Percentiles rank a stretch among this genome's conserved stretches.
Evolutionary conservation across 2,329 filamentous ascomycete genomes (phyloP).

Genomic region (Pseudogymnoascus sp.): DNA sequence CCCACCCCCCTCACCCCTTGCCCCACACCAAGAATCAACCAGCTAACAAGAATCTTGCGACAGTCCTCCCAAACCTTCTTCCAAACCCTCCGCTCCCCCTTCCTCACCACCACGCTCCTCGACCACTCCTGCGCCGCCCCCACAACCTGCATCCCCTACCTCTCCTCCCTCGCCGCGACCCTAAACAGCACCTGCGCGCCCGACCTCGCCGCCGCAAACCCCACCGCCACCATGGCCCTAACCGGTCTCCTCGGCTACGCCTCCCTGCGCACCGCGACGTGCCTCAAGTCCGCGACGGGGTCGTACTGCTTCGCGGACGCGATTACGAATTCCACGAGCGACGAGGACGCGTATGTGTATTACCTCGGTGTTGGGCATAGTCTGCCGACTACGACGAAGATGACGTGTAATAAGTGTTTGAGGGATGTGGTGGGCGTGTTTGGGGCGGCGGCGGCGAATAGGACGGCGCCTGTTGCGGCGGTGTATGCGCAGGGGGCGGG

Average conservation of each 20-base stretch:
- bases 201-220: constrained; percentile 61
- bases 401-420: constrained; percentile 69
- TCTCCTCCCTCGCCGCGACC: constrained; percentile 56
- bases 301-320: constrained; percentile 80
- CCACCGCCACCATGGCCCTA: constrained; percentile 65
- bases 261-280: constrained; percentile 71
- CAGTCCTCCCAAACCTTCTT: constrained; percentile 83
- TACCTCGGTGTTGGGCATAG: constrained; percentile 70
- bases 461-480: constrained; percentile 54
- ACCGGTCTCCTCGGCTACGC: constrained; percentile 69
- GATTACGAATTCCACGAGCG: constrained; percentile 63
- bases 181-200: constrained; percentile 58
- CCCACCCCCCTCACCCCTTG: no score
- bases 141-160: constrained; percentile 54
- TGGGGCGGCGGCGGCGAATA: constrained; percentile 57
- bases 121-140: constrained; percentile 69
- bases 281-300: constrained; percentile 58
- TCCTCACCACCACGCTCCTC: constrained; percentile 67
- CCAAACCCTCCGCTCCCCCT: constrained; percentile 60
- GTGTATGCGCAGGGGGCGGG: constrained; percentile 66
- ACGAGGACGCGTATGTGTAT: constrained; percentile 73
- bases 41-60: background rate
- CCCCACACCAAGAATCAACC: background rate
- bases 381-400: constrained; percentile 58
- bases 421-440: constrained; percentile 76